Base-by-base conservation (phyloP, 164 flowering plant genomes). In the Aristolochia contorta region DNA sequence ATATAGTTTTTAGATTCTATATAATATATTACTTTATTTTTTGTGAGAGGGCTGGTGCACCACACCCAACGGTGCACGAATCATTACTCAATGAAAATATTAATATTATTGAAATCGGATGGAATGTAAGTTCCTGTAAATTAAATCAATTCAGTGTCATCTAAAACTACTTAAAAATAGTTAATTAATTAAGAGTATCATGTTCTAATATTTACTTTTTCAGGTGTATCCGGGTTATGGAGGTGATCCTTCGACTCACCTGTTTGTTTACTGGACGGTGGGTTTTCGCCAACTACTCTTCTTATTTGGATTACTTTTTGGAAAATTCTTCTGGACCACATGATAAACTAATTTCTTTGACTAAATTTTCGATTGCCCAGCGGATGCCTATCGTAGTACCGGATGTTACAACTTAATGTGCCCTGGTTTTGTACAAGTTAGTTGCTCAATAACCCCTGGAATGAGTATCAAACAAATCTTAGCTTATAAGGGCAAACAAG, bases 361-460 rank as follows among this genome's bases (percentile, higher is more conserved):
- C 21, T 53, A 21, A 18, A 1, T 18, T 53, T 20, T 4, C 15
- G 2, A 19, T 53, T 53, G 22, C 2, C 22, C 15, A 12, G 32
- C 27, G 30, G 57, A 54, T 25, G 30, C 0, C 14, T 54, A 25
- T 54, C 1, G 24, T 0, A 16, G 16, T 1, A 54, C 32, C 22
- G 57, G 57, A 4, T 54, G 57, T 25, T 54, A 23, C 57, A 25
- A 23, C 24, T 25, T 23, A 7, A 12, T 9, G 30, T 54, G 57
- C 27, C 57, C 57, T 15, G 57, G 57, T 12, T 54, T 54, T 54
- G 57, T 54, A 54, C 57, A 54, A 21, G 30, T 54, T 16, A 54
- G 57, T 16, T 2, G 4, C 8, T 1, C 16, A 10, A 25, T 54
- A 23, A 15, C 32, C 12, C 37, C 27, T 6, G 57, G 57, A 8